Evolutionary conservation across 2,329 filamentous ascomycete species (phyloP).

Genomic region (Colletotrichum endophyticum): DNA sequence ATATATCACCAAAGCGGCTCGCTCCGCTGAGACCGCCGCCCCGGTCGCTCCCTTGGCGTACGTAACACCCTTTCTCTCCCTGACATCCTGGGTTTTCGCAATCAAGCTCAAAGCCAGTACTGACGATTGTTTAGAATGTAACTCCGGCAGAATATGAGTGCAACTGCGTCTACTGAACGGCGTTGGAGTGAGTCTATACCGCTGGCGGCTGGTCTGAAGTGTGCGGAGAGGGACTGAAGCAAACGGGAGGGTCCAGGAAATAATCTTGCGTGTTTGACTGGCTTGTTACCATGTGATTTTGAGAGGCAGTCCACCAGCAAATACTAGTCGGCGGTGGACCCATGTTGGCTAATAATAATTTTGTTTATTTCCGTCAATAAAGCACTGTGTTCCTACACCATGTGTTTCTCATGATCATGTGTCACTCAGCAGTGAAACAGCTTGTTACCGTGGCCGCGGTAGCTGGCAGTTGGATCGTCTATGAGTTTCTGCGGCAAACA

Average conservation of each 20-base stretch:
- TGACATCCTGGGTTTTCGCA: accelerated
- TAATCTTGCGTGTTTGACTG: background rate
- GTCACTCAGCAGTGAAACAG: background rate
- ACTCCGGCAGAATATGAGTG: background rate
- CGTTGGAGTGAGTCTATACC: background rate
- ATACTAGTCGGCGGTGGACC: background rate
- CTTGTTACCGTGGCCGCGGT: background rate
- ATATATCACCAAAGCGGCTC: too few species aligned
- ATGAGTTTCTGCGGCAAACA: background rate
- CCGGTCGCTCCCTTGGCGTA: background rate
- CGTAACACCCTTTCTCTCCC: background rate
- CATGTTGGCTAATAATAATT: background rate
- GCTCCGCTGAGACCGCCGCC: background rate
- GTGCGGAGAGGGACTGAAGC: background rate
- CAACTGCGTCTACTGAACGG: background rate
- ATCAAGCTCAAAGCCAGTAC: background rate
- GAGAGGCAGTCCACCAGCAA: accelerated
- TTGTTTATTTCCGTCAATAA: background rate
- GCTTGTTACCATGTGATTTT: accelerated
- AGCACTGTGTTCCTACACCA: background rate
- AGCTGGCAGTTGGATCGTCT: accelerated
- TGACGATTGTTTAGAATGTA: background rate
- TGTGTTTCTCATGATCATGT: background rate
- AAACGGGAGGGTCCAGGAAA: background rate
- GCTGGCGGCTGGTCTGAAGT: accelerated